Conservation (phyloP, 2,329 filamentous ascomycete genomes). For the Beauveria bassiana region DNA sequence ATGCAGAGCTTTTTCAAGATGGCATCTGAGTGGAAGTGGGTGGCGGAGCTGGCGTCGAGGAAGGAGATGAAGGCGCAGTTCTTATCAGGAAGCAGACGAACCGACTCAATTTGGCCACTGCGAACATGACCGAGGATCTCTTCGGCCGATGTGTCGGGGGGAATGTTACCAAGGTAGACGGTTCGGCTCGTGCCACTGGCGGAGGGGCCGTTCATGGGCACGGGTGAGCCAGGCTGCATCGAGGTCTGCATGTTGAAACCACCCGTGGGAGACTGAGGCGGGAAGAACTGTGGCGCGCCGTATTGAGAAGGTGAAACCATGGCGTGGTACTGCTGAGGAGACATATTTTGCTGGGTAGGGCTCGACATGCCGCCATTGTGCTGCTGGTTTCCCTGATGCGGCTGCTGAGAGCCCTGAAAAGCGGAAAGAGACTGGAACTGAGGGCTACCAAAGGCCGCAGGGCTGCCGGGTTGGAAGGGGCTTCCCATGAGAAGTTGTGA, state of each 20-base stretch:
- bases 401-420: slow-evolving; percentile 49
- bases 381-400: slow-evolving; percentile 45
- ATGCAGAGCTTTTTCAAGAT: slow-evolving; percentile 99
- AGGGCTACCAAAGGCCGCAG: slow-evolving; percentile 79
- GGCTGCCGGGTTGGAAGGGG: slow-evolving; percentile 92
- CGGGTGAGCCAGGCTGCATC: slow-evolving; percentile 62
- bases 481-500: slow-evolving; percentile 92
- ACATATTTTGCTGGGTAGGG: slow-evolving; percentile 69
- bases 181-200: slow-evolving; percentile 90
- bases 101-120: slow-evolving; percentile 98
- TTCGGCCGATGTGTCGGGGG: slow-evolving; percentile 93
- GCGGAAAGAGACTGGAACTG: slow-evolving; percentile 81
- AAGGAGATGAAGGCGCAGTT: slow-evolving; percentile 99
- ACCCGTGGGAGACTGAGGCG: slow-evolving; percentile 80
- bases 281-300: slow-evolving; percentile 73
- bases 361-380: slow-evolving; percentile 59
- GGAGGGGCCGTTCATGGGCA: slow-evolving; percentile 69
- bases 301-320: slow-evolving; percentile 82
- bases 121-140: slow-evolving; percentile 94
- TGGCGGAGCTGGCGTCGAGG: slow-evolving; percentile 92
- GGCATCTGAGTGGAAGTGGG: slow-evolving; percentile 98
- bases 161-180: slow-evolving; percentile 96
- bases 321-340: slow-evolving; percentile 74
- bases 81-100: slow-evolving; percentile 93
- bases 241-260: slow-evolving; percentile 54